Percentiles rank a stretch among this genome's conserved stretches.
Conservation (phyloP, 441 rosid genomes). For the Eruca vesicaria region DNA sequence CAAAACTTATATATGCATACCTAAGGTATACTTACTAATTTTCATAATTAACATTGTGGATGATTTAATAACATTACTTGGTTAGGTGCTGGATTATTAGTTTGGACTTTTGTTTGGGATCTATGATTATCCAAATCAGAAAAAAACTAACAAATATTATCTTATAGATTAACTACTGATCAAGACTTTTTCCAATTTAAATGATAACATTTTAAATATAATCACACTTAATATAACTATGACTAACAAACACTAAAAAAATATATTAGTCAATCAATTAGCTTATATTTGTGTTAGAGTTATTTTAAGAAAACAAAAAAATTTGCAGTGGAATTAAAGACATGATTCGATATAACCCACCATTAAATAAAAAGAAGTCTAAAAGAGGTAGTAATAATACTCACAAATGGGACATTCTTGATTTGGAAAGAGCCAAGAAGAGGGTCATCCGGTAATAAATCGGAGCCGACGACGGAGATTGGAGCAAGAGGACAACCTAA, state of each 20-base stretch:
- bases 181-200: neutral
- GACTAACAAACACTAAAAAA: neutral
- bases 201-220: neutral
- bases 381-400: constrained; percentile 20
- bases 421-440: constrained; percentile 36
- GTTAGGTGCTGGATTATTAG: neutral
- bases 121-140: neutral
- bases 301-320: neutral
- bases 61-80: neutral
- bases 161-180: neutral
- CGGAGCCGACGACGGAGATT: constrained; percentile 52
- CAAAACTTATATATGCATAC: neutral
- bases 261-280: neutral
- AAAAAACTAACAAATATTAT: neutral
- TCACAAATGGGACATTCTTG: constrained; percentile 59
- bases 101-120: neutral
- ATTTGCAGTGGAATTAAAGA: neutral
- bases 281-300: neutral
- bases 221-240: neutral
- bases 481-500: constrained; percentile 94
- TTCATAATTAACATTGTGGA: neutral
- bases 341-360: neutral
- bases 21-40: neutral
- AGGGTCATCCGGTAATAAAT: constrained; percentile 39
- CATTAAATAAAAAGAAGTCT: neutral